A percentile compares a stretch with the other conserved stretches of the same genome.
These are phyloP conservation scores for Mikania micrantha DNA, from an alignment of 129 eudicot genomes.

Conservation along the genomic window DNA sequence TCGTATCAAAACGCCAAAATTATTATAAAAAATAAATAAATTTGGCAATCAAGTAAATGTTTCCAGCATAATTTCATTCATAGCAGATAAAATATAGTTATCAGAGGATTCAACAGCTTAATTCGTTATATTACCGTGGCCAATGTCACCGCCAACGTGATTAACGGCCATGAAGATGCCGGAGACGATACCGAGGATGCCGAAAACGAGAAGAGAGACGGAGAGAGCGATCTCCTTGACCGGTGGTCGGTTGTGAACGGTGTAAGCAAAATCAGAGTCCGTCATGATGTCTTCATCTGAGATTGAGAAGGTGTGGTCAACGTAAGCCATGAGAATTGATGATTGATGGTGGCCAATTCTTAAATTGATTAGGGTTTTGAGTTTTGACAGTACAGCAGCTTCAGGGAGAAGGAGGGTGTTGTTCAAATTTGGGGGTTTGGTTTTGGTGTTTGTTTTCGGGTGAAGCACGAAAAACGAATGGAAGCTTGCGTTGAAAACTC, in stretches of 20 bases:
- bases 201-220: constrained; percentile 62
- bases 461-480: too few species aligned
- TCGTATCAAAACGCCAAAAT: background rate
- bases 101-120: too few species aligned
- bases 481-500: too few species aligned
- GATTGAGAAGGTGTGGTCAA: constrained; percentile 86
- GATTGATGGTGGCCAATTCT: background rate
- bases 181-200: constrained; percentile 45
- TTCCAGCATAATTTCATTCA: too few species aligned
- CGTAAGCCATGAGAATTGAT: constrained; percentile 64
- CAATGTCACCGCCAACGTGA: constrained; percentile 65
- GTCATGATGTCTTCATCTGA: constrained; percentile 75
- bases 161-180: constrained; percentile 58
- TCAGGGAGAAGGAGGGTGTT: too few species aligned
- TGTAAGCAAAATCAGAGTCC: constrained; percentile 48
- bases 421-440: too few species aligned
- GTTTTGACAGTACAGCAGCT: too few species aligned
- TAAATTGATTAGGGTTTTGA: too few species aligned
- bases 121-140: constrained; percentile 53
- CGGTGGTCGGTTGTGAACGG: constrained; percentile 62
- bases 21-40: background rate
- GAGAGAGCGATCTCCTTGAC: constrained; percentile 79
- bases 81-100: too few species aligned
- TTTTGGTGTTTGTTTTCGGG: too few species aligned
- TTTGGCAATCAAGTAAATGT: too few species aligned